Base-by-base conservation (phyloP, 2,329 filamentous ascomycete species). In the Aspergillus clavatus region DNA sequence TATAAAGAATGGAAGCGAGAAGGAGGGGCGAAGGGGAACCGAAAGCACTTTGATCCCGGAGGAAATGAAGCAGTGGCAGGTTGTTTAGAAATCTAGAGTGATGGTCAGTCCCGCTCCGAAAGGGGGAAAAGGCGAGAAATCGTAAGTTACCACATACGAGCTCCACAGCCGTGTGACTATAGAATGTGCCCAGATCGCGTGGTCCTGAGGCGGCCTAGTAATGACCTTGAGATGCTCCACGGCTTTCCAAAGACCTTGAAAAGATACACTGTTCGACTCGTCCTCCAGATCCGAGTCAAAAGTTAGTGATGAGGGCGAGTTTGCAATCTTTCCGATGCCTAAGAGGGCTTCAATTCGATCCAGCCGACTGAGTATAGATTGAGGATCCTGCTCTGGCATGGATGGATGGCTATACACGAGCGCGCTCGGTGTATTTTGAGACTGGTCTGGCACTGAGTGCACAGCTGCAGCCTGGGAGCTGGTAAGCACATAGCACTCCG, bases 1-100 rank as follows among this genome's bases (percentile, higher is more conserved):
- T 61, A 29, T 61, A 62, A 10, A 62, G 52, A 35, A 62, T 50
- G 18, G 59, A 60, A 14, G 56, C 58, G 14, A 62, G 49, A 6
- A 62, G 40, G 4, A 62, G 40, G 5, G 59, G 59, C 7, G 58
- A 60, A 4, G 59, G 58, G 3, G 51, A 53, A 7, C 43, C 45
- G 36, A 62, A 62, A 10, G 52, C 53, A 27, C 49, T 52, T n/a
- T 51, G 53, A 27, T 61, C 56, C 35, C 52, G 54, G n/a, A 62
- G 26, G 24, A 62, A 62, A 22, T 62, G 60, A 14, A 62, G 49
- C 19, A 62, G 52, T 7, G 59, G 59, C 14, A 62, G 46, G 23
- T 62, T 53, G 12, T 56, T 51, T 11, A 62, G 37, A 35, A 62
- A 62, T 14, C 59, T 62, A 23, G 7, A 5, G 23, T 5, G 8